These are phyloP conservation scores for Scalesia atractyloides DNA, from an alignment of 129 eudicot genomes.

Conservation along the genomic window DNA sequence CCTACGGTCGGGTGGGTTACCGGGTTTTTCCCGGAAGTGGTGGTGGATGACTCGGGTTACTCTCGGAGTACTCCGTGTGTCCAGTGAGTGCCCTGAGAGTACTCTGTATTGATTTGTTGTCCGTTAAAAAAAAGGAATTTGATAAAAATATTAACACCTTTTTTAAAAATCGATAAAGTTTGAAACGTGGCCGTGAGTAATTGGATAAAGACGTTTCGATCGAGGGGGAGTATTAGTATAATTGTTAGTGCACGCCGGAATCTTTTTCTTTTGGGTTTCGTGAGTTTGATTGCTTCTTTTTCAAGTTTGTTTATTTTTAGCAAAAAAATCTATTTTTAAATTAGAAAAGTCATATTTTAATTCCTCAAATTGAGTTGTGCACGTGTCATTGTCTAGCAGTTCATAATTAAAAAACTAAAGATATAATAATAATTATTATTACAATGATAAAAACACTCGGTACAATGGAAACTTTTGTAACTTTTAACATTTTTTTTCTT, in stretches of 20 bases:
- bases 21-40: too few species aligned
- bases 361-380: constrained; percentile 34
- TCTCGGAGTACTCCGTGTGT: too few species aligned
- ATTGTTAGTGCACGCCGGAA: constrained; percentile 48
- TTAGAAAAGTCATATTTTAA: constrained; percentile 5
- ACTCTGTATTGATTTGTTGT: too few species aligned
- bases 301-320: constrained; percentile 38
- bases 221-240: constrained; percentile 33
- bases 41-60: too few species aligned
- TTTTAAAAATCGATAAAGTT: constrained; percentile 4
- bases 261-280: constrained; percentile 36
- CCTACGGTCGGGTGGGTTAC: too few species aligned
- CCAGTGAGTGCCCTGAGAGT: too few species aligned
- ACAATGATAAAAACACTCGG: not conserved
- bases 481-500: not conserved
- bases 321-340: not conserved
- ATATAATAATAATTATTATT: not conserved
- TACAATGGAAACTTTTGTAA: not conserved
- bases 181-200: constrained; percentile 7
- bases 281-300: constrained; percentile 41
- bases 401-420: not conserved
- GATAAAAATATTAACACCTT: not conserved
- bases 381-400: constrained; percentile 39
- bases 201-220: constrained; percentile 14
- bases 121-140: too few species aligned